phyloP scores from a whole-genome alignment of 106 monocot genomes.

The Dioscorea dumetorum region DNA sequence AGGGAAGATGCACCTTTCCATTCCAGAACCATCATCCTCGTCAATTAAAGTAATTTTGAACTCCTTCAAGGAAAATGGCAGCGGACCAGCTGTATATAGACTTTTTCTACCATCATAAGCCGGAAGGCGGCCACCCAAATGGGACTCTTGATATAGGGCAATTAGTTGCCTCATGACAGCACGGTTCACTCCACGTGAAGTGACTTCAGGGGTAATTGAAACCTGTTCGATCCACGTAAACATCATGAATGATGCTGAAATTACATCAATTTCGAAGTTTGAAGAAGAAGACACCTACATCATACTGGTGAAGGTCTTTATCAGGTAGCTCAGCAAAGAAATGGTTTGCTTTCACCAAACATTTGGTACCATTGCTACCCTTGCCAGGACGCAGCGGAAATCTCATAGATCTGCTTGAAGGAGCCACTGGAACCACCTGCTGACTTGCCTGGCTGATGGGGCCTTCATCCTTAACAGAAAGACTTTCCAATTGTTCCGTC shows the following conservation, averaged over 20 bases:
- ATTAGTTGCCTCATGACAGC: constrained; percentile 77
- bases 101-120: constrained; percentile 95
- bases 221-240: constrained; percentile 29
- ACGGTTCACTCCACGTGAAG: constrained; percentile 72
- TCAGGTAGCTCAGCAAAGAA: constrained; percentile 75
- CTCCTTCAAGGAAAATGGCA: constrained; percentile 64
- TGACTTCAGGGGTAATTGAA: constrained; percentile 74
- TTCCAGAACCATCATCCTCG: constrained; percentile 53
- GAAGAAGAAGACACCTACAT: constrained; percentile 29
- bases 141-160: constrained; percentile 33
- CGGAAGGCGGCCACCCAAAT: constrained; percentile 79
- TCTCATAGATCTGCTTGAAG: constrained; percentile 62
- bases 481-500: constrained; percentile 42
- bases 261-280: not conserved
- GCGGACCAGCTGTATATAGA: constrained; percentile 75
- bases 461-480: constrained; percentile 36
- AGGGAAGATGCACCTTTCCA: constrained; percentile 24
- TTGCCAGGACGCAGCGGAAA: constrained; percentile 78
- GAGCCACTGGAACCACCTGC: constrained; percentile 9
- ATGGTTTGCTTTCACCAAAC: constrained; percentile 89
- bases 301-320: constrained; percentile 87
- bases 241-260: not conserved
- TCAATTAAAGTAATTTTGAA: constrained; percentile 65
- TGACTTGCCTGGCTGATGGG: constrained; percentile 22
- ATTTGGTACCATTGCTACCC: constrained; percentile 46